Conservation (phyloP, 1,139 yeast genomes). For the Nakaseomyces kungkrabaensis region DNA sequence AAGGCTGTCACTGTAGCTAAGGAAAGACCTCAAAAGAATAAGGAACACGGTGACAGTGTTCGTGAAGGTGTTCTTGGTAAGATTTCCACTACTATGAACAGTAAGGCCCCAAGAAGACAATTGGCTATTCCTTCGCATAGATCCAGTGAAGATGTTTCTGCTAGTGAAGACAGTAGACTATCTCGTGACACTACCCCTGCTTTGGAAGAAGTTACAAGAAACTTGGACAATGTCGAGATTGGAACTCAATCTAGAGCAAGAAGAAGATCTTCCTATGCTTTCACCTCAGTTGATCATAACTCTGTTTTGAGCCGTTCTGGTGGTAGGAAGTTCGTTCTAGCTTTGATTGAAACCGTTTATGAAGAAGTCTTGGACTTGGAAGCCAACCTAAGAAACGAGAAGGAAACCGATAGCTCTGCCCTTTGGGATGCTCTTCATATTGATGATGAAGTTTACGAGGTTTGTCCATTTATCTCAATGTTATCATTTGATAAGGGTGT, state of each 20-base stretch:
- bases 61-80: conserved; percentile 90
- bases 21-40: conserved; percentile 59
- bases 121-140: conserved; percentile 52
- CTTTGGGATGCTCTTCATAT: conserved; percentile 78
- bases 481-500: conserved; percentile 80
- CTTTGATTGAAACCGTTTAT: conserved; percentile 64
- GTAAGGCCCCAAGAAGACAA: conserved; percentile 84
- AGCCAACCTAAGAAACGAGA: conserved; percentile 65
- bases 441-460: conserved; percentile 43
- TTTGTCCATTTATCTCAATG: conserved; percentile 78
- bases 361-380: conserved; percentile 72
- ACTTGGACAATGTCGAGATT: conserved; percentile 27
- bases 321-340: conserved; percentile 33
- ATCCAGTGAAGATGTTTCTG: conserved; percentile 33
- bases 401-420: conserved; percentile 43
- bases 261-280: conserved; percentile 30
- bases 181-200: conserved; percentile 44
- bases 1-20: conserved; percentile 93
- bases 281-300: conserved; percentile 26
- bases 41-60: conserved; percentile 43
- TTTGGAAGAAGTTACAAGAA: conserved; percentile 57
- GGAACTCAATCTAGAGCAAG: conserved; percentile 23
- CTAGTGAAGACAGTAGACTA: conserved; percentile 19
- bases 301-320: conserved; percentile 30
- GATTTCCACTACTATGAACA: conserved; percentile 61